Conservation (phyloP, 1,284 basidiomycete genomes). For the Ustilago crameri region DNA sequence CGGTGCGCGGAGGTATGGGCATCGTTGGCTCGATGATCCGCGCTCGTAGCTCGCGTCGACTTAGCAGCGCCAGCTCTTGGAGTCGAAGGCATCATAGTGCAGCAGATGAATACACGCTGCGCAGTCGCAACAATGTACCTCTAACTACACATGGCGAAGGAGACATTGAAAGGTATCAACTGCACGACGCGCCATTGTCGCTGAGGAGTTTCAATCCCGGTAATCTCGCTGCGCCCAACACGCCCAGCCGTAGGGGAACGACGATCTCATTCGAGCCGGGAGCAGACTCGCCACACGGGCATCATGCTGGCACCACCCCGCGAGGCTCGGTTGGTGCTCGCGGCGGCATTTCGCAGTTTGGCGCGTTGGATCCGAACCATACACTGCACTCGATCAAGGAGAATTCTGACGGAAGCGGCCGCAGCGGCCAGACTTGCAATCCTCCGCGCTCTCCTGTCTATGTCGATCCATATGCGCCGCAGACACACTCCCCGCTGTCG, state of each 20-base stretch:
- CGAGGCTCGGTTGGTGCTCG: background rate
- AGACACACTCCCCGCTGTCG: constrained; percentile 27
- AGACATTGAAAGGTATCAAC: constrained; percentile 57
- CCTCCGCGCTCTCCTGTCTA: constrained; percentile 18
- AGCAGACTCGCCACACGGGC: constrained; percentile 49
- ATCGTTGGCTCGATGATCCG: constrained; percentile 66
- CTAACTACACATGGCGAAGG: constrained; percentile 42
- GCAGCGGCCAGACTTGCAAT: constrained; percentile 9
- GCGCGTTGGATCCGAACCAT: constrained; percentile 5
- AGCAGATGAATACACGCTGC: constrained; percentile 51
- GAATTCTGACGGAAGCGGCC: constrained; percentile 28
- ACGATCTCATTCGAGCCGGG: constrained; percentile 49
- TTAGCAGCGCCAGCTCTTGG: constrained; percentile 45
- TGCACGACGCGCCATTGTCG: constrained; percentile 60
- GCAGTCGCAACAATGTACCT: constrained; percentile 32
- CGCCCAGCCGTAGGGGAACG: constrained; percentile 24
- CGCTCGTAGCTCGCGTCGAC: constrained; percentile 58
- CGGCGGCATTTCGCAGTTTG: constrained; percentile 18
- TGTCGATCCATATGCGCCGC: constrained; percentile 41
- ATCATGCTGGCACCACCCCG: constrained; percentile 26
- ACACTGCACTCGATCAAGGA: constrained; percentile 37
- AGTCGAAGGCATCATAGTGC: constrained; percentile 39
- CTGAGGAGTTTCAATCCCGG: constrained; percentile 11
- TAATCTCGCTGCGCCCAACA: constrained; percentile 9
- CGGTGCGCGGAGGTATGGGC: constrained; percentile 66